Conservation (phyloP, 208 protist genomes). For the Leishmania braziliensis region DNA sequence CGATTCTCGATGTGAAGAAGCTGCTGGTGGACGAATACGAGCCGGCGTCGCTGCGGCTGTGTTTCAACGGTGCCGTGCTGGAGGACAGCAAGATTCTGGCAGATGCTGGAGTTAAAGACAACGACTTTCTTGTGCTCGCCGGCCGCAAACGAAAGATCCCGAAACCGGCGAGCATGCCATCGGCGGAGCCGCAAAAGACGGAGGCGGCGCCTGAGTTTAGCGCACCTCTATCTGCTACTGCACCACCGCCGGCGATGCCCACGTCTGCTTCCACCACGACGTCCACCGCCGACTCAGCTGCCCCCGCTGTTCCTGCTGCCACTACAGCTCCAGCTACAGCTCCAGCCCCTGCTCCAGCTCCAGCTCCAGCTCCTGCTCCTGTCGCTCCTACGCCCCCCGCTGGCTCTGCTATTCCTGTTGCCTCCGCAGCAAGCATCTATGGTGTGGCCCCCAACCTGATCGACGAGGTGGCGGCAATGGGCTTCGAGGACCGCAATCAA, state of each 20-base stretch:
- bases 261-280: background rate
- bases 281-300: background rate
- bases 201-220: background rate
- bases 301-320: background rate
- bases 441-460: constrained; percentile 62
- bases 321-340: background rate
- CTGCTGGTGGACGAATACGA: constrained; percentile 77
- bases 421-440: constrained; percentile 15
- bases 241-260: background rate
- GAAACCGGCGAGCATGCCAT: constrained; percentile 28
- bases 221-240: constrained; percentile 11
- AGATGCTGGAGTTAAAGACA: constrained; percentile 51
- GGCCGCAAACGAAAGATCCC: constrained; percentile 77
- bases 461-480: constrained; percentile 83
- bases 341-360: background rate
- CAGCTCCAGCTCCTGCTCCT: background rate
- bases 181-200: constrained; percentile 12
- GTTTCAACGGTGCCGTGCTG: constrained; percentile 72
- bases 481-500: constrained; percentile 80
- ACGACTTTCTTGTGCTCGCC: constrained; percentile 62
- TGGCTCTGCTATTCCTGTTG: constrained; percentile 8
- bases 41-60: constrained; percentile 59
- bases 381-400: constrained; percentile 3
- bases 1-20: constrained; percentile 62
- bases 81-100: constrained; percentile 63